These are phyloP conservation scores for Wallacemonas sp. DNA, from an alignment of 208 protist genomes.

Conservation along the genomic window DNA sequence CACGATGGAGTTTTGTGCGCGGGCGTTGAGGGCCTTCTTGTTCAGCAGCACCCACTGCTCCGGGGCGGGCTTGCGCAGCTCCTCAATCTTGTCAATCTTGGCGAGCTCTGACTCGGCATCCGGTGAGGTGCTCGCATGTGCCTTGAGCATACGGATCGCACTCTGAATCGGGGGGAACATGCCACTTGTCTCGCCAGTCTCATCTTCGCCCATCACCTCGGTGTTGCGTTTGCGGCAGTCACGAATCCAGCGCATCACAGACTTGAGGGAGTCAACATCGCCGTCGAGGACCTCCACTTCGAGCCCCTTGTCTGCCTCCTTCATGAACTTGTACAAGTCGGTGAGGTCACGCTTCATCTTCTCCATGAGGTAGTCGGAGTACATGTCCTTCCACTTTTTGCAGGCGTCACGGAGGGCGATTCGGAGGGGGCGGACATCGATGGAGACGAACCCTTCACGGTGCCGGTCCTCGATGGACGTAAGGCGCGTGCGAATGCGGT, in stretches of 20 bases:
- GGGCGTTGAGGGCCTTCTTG: slow-evolving; percentile 94
- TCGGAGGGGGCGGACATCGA: slow-evolving; percentile 96
- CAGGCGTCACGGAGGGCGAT: slow-evolving; percentile 90
- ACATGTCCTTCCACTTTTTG: slow-evolving; percentile 95
- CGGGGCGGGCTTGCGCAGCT: slow-evolving; percentile 90
- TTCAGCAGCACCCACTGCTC: slow-evolving; percentile 91
- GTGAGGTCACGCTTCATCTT: slow-evolving; percentile 88
- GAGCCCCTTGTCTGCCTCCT: slow-evolving; percentile 90
- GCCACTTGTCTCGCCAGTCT: slow-evolving; percentile 78
- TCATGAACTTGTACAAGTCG: slow-evolving; percentile 91
- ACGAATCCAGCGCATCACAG: slow-evolving; percentile 93
- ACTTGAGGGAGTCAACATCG: slow-evolving; percentile 89
- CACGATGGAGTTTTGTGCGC: slow-evolving; percentile 90
- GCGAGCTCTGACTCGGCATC: slow-evolving; percentile 76
- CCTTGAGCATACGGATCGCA: slow-evolving; percentile 92
- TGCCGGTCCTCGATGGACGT: slow-evolving; percentile 87
- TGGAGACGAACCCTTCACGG: slow-evolving; percentile 89
- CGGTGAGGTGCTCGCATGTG: slow-evolving; percentile 77
- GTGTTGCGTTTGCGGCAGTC: slow-evolving; percentile 88
- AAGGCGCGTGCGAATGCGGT: slow-evolving; percentile 79
- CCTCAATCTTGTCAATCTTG: slow-evolving; percentile 91
- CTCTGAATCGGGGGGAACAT: slow-evolving; percentile 93
- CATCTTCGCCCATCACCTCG: slow-evolving; percentile 85
- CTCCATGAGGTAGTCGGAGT: slow-evolving; percentile 93
- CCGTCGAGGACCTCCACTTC: slow-evolving; percentile 92